These are phyloP conservation scores for Darksidea phi DNA, from an alignment of 495 filamentous ascomycete genomes.

Conservation along the genomic window DNA sequence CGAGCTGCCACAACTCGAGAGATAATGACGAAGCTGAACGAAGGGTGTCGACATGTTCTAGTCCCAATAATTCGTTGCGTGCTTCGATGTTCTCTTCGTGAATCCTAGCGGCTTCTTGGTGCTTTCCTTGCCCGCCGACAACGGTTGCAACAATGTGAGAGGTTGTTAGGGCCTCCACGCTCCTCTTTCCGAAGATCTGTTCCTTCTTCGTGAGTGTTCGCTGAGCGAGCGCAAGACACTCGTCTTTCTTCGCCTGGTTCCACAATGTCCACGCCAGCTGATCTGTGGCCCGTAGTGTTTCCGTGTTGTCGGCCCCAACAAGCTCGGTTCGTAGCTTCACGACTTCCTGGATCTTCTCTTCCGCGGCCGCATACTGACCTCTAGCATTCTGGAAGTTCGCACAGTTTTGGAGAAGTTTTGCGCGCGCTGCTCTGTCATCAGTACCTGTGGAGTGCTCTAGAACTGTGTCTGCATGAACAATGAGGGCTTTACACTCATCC, in stretches of 20 bases:
- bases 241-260: conserved; percentile 13
- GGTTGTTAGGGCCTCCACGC: conserved; percentile 12
- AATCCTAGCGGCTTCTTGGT: conserved; percentile 15
- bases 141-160: conserved; percentile 17
- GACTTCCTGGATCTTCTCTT: conserved; percentile 10
- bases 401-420: conserved; percentile 13
- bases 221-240: conserved; percentile 6
- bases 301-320: conserved; percentile 9
- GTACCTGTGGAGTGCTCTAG: not conserved
- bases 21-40: conserved; percentile 8
- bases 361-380: conserved; percentile 17
- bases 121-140: conserved; percentile 14
- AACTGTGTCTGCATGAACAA: conserved; percentile 16
- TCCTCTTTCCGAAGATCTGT: conserved; percentile 3
- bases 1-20: conserved; percentile 23
- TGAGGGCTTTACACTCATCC: conserved; percentile 11
- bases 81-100: conserved; percentile 10
- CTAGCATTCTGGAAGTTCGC: conserved; percentile 15
- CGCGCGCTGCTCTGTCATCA: not conserved
- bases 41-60: conserved; percentile 13
- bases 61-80: conserved; percentile 6
- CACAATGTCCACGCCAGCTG: conserved; percentile 12
- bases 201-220: conserved; percentile 14
- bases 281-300: conserved; percentile 9
- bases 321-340: conserved; percentile 14